Base-by-base conservation (phyloP, 2,329 filamentous ascomycete species). In the Ambrosiella beaveri region DNA sequence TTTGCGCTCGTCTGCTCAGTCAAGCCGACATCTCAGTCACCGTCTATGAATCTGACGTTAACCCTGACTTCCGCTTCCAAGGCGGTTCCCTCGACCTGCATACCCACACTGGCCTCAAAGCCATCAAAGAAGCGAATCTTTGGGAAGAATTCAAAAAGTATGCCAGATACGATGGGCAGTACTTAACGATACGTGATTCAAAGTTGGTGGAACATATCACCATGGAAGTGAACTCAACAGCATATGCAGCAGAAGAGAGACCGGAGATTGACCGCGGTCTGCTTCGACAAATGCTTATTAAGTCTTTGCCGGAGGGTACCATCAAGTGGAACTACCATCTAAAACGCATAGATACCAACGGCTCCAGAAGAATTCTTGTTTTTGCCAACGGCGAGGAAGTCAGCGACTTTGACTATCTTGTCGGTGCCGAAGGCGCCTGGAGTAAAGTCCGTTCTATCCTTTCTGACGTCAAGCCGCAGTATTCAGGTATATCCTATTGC, bases 71-170 rank as follows among this genome's bases (percentile, higher is more conserved):
- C 57, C 70, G 74, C 47, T 70, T 66, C 5, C 74, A 79, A 63
- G 77, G 77, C 38, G 77, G 78, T 7, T 74, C 69, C 3, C 71
- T 82, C 1, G 78, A 81, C 63, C 66, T 82, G 7, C 77, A 81
- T 62, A 72, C 71, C 0, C 62, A 67, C 2, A 74, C 73, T 1
- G 78, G 78, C 0, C 71, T 80, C 38, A 67, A 69, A 3, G 77
- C 77, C 0, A 64, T 81, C 53, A 71, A 71, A 56, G 72, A 75
- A 58, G 75, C 75, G 3, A 71, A 71, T 0, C 65, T 81, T 5
- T 75, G 69, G 65, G 71, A 74, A 0, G 68, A 73, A 38, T 81
- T 80, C 65, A 62, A 69, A n/a, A 68, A 72, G 61, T 61, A 73
- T 56, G 74, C 75, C 1, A 73, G 77, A 44, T 75, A 75, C 49